Evolutionary conservation across 306 rosid species (phyloP).

Genomic region (Alnus glutinosa): DNA sequence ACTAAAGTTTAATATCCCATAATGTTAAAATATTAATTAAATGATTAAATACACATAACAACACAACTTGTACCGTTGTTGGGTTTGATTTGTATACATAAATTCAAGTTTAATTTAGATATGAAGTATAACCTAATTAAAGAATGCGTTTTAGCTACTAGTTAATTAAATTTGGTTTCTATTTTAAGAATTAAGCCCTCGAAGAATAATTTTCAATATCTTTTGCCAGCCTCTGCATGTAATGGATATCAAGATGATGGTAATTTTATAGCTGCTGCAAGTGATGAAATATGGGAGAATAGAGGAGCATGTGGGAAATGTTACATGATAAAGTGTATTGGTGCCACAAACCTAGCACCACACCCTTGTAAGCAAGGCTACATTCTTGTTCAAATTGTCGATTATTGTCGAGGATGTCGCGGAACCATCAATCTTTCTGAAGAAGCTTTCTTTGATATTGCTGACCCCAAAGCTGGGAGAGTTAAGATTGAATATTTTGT

Average conservation of each 20-base stretch:
- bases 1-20: too few relatives aligned
- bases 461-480: slow-evolving; percentile 6
- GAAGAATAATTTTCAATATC: background rate
- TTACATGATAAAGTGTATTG: background rate
- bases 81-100: too few relatives aligned
- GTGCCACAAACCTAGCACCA: background rate
- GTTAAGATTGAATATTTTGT: background rate
- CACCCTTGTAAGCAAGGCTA: background rate
- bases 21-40: too few relatives aligned
- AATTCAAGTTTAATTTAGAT: too few relatives aligned
- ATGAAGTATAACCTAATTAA: too few relatives aligned
- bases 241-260: slow-evolving; percentile 4
- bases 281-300: background rate
- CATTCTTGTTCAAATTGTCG: background rate
- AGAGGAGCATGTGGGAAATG: background rate
- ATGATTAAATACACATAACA: too few relatives aligned
- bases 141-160: too few relatives aligned
- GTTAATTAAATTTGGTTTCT: too few relatives aligned
- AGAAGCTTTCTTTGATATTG: slow-evolving; percentile 1
- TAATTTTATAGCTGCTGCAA: background rate
- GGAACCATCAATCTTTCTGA: background rate
- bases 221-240: background rate
- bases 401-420: background rate
- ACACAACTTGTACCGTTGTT: too few relatives aligned
- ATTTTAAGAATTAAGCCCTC: too few relatives aligned